Evolutionary conservation across 169 alveolate species (phyloP), one percentile per base, ranked within the genome.

Genomic region (Eimeria necatrix): DNA sequence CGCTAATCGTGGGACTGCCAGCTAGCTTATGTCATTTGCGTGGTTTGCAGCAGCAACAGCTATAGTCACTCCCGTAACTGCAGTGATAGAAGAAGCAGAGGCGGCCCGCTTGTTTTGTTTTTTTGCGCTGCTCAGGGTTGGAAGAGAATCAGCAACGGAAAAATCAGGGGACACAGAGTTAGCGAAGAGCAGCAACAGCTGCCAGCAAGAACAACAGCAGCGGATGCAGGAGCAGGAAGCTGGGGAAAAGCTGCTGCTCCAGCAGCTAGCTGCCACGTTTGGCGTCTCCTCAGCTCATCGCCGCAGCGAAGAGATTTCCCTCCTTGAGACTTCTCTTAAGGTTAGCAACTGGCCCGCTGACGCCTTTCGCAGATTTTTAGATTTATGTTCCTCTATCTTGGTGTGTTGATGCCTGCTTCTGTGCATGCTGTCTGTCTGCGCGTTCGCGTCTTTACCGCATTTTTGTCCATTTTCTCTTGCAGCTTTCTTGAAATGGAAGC

Each of bases 291-390:
- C 89, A 20, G 89, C 49, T 8, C 46, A 48, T 18, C 71, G 48
- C 49, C 89, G 89, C 70, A 80, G 89, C 70, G 70, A 4, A 22
- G 89, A 80, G 53, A 80, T 80, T 64, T 52, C 89, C 20, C 89
- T 80, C 71, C 70, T 80, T 4, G 52, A 48, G 20, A 12, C 53
- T 52, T 49, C 71, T 52, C 89, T 80, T 4, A 80, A 80, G 71
- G 89, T 80, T 10, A 80, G 64, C 14, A 4, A 48, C 52, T 4
- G 70, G 41, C 32, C 32, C 8, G 53, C 84, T 10, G 46, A 46
- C 26, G 8, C 7, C 2, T 74, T 74, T n/a, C 41, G 85, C 85
- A 26, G 85, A 16, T 41, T 12, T 22, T 70, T 32, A 32, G 41
- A 49, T 22, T 49, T 22, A 18, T 49, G 22, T 4, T n/a, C 4